These are phyloP conservation scores for Phytophthora palmivora DNA, from an alignment of 352 stramenopile species.

Conservation along the genomic window DNA sequence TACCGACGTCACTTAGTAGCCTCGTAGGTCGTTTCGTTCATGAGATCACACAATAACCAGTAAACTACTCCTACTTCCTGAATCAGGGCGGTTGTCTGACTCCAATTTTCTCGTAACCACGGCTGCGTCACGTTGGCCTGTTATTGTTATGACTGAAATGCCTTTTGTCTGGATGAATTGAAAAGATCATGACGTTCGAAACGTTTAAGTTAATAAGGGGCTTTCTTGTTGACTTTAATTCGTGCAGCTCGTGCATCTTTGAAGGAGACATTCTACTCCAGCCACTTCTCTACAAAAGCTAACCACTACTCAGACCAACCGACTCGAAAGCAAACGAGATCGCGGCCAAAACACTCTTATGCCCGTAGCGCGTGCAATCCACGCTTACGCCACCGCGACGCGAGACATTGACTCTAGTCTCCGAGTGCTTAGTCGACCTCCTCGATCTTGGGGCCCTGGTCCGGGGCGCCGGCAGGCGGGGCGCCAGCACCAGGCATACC, in stretches of 20 bases:
- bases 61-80: background rate
- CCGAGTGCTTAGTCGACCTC: slow-evolving; percentile 72
- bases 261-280: slow-evolving; percentile 33
- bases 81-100: too few relatives aligned
- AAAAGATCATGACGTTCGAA: too few relatives aligned
- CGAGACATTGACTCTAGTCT: slow-evolving; percentile 25
- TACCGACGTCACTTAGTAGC: slow-evolving; percentile 51
- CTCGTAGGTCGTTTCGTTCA: slow-evolving; percentile 6
- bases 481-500: slow-evolving; percentile 36
- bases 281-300: slow-evolving; percentile 39
- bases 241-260: slow-evolving; percentile 30
- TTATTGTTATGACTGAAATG: too few relatives aligned
- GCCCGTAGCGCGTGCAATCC: slow-evolving; percentile 38
- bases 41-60: background rate
- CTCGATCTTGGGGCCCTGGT: slow-evolving; percentile 84
- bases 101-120: too few relatives aligned
- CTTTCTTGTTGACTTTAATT: slow-evolving; percentile 37
- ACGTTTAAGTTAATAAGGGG: slow-evolving; percentile 30
- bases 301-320: slow-evolving; percentile 27
- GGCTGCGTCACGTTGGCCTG: too few relatives aligned
- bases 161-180: too few relatives aligned
- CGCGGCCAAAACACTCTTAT: slow-evolving; percentile 34
- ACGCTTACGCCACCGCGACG: slow-evolving; percentile 37
- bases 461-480: slow-evolving; percentile 40
- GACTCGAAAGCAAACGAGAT: slow-evolving; percentile 28